Conservation (phyloP, 2,329 filamentous ascomycete genomes). For the Botryosphaeria dothidea region DNA sequence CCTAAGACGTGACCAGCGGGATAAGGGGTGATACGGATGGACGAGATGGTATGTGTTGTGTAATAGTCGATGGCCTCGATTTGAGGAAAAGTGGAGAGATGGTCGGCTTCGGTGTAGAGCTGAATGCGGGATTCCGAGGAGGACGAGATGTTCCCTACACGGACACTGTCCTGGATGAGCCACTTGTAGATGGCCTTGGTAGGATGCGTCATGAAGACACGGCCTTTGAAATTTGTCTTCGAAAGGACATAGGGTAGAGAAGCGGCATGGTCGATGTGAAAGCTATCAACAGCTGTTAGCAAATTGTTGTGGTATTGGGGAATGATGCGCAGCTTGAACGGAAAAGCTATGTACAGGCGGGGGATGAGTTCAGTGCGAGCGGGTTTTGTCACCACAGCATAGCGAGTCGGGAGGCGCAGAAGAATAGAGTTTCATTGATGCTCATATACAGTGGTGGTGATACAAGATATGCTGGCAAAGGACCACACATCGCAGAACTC, state of each 20-base stretch:
- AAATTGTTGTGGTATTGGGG: background rate
- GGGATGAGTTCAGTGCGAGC: conserved; percentile 13
- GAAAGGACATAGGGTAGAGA: conserved; percentile 96
- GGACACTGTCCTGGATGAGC: conserved; percentile 95
- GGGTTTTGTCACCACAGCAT: conserved; percentile 17
- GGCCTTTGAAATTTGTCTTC: conserved; percentile 95
- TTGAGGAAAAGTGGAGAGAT: conserved; percentile 86
- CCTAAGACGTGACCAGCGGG: conserved; percentile 97
- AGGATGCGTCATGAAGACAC: conserved; percentile 98
- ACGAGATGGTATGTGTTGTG: conserved; percentile 95
- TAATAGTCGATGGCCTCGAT: conserved; percentile 99
- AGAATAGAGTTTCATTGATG: conserved; percentile 21
- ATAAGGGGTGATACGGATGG: conserved; percentile 94
- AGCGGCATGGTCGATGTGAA: conserved; percentile 97
- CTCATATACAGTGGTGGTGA: conserved; percentile 21
- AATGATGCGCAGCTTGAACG: background rate
- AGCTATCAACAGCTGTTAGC: conserved; percentile 58
- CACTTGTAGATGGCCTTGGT: conserved; percentile 99
- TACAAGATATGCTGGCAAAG: conserved; percentile 14
- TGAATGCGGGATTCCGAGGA: conserved; percentile 63
- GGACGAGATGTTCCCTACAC: conserved; percentile 72
- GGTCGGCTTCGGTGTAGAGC: conserved; percentile 93
- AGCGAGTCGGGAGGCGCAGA: conserved; percentile 14
- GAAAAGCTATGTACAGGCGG: conserved; percentile 16
- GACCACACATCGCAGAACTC: conserved; percentile 13